phyloP scores from a whole-genome alignment of 1,284 basidiomycete genomes.

The Cryptococcus sp. region DNA sequence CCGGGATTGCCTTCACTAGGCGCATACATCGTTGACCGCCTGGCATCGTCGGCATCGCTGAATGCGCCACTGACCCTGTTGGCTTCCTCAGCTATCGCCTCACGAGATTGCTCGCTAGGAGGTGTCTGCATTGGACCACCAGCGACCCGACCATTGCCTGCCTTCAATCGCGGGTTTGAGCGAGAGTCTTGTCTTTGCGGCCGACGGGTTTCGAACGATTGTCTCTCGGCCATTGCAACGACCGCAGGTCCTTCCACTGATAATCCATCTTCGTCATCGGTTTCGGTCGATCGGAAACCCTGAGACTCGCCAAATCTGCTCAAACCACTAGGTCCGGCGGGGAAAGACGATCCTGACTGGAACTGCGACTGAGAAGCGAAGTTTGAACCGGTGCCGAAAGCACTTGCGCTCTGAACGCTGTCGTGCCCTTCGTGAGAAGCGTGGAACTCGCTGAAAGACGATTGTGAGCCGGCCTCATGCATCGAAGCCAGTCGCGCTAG shows the following conservation, averaged over 20 bases:
- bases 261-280: constrained; percentile 41
- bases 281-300: constrained; percentile 41
- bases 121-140: constrained; percentile 11
- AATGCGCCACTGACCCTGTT: constrained; percentile 29
- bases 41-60: constrained; percentile 43
- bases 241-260: constrained; percentile 42
- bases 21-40: constrained; percentile 32
- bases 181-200: constrained; percentile 23
- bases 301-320: constrained; percentile 38
- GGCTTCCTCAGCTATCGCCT: constrained; percentile 17
- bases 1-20: constrained; percentile 30
- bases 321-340: constrained; percentile 30
- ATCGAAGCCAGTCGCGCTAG: constrained; percentile 36
- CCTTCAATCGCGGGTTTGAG: constrained; percentile 27
- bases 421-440: constrained; percentile 23
- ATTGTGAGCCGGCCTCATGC: constrained; percentile 30
- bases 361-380: constrained; percentile 15
- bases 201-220: constrained; percentile 42
- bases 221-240: constrained; percentile 41
- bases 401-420: constrained; percentile 14
- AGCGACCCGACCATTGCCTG: constrained; percentile 29
- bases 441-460: constrained; percentile 39
- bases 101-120: constrained; percentile 16
- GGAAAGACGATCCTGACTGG: constrained; percentile 20
- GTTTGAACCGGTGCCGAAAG: constrained; percentile 14